Base-by-base conservation (phyloP, 1,284 basidiomycete species). In the Paramarasmius palmivorus region DNA sequence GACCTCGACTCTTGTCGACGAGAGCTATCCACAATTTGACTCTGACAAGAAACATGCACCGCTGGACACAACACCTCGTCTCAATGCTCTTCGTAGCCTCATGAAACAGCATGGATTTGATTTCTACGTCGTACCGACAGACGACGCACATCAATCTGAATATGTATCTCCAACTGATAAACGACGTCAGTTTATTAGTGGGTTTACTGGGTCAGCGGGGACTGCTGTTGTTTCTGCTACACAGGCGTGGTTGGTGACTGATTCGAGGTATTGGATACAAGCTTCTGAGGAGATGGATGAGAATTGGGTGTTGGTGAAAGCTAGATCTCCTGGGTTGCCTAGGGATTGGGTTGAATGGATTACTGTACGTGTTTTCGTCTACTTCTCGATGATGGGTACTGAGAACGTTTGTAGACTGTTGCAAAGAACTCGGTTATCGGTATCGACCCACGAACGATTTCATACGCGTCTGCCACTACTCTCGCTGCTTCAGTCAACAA, bases 261-360 rank as follows among this genome's bases (percentile, higher is more conserved):
- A 98, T 68, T 92, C 93, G 22, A 81, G 93, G 25, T 97, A 97
- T 69, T 96, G 92, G 88, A 67, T 88, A 1, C 93, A 95, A 71
- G 93, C 94, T 4, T 78, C 78, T 8, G 75, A 84, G 9, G 85
- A 95, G 65, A 70, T 94, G 17, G 90, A 94, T 66, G 59, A 69
- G 19, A 86, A 91, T 59, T 98, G 94, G 94, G 74, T 77, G 14
- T 63, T 95, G 35, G 77, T 93, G 50, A 76, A 78, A 50, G 84
- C 88, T 2, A 93, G 92, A 0, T 66, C 73, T 1, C 61, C 69
- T 14, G 78, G 79, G 34, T 81, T 77, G 1, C 79, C 83, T 0
- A 81, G 78, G 58, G 85, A 92, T 62, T 94, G 91, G 91, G 77
- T 86, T 19, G 88, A 92, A 19, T 95, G 86, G 82, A 65, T 93